Evolutionary conservation across 2,329 filamentous ascomycete genomes (phyloP), one percentile per base, ranked within the genome.

Genomic region (Sporothrix pseudoabietina): DNA sequence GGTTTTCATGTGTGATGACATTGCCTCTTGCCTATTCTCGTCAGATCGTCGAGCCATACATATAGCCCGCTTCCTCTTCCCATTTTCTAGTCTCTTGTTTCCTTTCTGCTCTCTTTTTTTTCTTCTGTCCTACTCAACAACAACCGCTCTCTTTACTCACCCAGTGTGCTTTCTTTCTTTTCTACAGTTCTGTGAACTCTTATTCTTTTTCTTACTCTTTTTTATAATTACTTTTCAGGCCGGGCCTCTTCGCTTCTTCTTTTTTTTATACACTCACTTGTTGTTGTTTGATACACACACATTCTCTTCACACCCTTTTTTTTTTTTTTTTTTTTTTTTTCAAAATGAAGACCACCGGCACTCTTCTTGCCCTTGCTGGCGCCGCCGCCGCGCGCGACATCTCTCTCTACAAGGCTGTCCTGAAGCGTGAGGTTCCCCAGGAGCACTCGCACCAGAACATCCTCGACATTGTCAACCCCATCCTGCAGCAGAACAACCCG

Each of bases 401-500:
- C 12, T 52, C 76, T 66, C 49, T 78, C 35, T 78, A 78, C 75
- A 72, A 69, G 35, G 72, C 70, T 69, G 47, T 77, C 22, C 44
- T 73, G 61, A 81, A 80, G 79, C 85, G 85, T 71, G 84, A 87
- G 79, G 85, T 87, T 52, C 85, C 85, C 44, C 85, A 87, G 78
- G 85, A 87, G 77, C 84, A 87, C 78, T 82, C 84, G 4, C 85
- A 87, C 79, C 79, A 83, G 77, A 80, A 81, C 74, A 79, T 85
- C 77, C 76, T 86, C 71, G 76, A 78, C 30, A 78, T 77, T 44
- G 80, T 83, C 76, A 79, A 82, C 76, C 76, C 77, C 6, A 74
- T 80, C 35, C 79, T 87, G 30, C 71, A 82, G 57, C 76, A 82
- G 71, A 79, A 87, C 80, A 87, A 87, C 79, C 85, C 85, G 0